phyloP scores from a whole-genome alignment of 371 early-diverging fungal genomes.

The Haplosporangium sp. region DNA sequence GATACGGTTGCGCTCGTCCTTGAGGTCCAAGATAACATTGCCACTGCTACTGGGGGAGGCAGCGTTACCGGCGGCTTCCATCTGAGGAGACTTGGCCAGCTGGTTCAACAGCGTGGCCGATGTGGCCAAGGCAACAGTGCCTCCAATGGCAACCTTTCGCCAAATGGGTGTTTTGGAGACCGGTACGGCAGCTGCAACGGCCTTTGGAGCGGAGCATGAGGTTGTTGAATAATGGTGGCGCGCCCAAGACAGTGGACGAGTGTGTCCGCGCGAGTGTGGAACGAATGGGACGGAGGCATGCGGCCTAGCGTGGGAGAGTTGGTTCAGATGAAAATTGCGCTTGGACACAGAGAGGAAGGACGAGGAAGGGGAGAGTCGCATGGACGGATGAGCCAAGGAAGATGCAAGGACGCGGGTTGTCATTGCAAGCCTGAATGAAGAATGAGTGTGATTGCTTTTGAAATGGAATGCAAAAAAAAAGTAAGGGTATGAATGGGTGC shows the following conservation, averaged over 20 bases:
- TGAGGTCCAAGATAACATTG: slow-evolving; percentile 26
- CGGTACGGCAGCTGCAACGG: slow-evolving; percentile 10
- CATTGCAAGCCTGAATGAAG: slow-evolving; percentile 23
- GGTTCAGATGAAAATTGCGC: slow-evolving; percentile 14
- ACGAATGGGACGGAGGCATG: slow-evolving; percentile 2
- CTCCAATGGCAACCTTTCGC: slow-evolving; percentile 49
- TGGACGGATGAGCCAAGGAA: slow-evolving; percentile 9
- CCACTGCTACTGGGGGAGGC: not conserved
- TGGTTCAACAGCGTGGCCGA: slow-evolving; percentile 48
- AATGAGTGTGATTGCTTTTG: not conserved
- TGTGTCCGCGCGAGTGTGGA: slow-evolving; percentile 17
- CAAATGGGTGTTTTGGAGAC: slow-evolving; percentile 30
- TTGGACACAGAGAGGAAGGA: slow-evolving; percentile 12
- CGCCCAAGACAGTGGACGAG: slow-evolving; percentile 3
- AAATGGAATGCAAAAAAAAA: not conserved
- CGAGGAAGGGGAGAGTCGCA: slow-evolving; percentile 23
- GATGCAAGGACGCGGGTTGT: slow-evolving; percentile 15
- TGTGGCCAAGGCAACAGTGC: slow-evolving; percentile 46
- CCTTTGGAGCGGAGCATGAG: slow-evolving; percentile 6
- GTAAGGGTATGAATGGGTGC: not conserved
- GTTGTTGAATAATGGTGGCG: slow-evolving; percentile 13
- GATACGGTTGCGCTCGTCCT: slow-evolving; percentile 57
- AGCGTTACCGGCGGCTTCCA: slow-evolving; percentile 23
- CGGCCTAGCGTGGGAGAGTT: slow-evolving; percentile 44
- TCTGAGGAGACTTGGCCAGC: slow-evolving; percentile 36